Base-by-base conservation (phyloP, 2,329 filamentous ascomycete genomes). In the Penicillium palitans region DNA sequence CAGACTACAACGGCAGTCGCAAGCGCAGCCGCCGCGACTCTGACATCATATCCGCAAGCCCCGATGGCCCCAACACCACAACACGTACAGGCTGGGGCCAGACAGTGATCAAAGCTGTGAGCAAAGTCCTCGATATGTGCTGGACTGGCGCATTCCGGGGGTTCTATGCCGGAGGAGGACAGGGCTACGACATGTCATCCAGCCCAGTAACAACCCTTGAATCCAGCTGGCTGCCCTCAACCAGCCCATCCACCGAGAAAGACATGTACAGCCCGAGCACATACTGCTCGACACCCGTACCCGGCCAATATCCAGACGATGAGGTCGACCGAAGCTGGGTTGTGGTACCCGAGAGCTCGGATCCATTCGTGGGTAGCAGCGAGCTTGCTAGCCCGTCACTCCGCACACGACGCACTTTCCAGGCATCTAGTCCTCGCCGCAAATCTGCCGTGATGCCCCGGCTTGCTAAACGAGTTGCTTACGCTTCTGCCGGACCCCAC, bases 121-220 rank as follows among this genome's bases (percentile, higher is more conserved):
- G 90, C 19, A 93, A 88, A 68, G 86, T 96, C 0, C 92, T 91
- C 84, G 85, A 92, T 65, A 95, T 96, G 68, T 96, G 93, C 78
- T 90, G 81, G 72, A 74, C 79, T 4, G 79, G 72, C 25, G 85
- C 89, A 0, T 96, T 97, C 69, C 83, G 84, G 55, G 93, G 93
- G 0, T 97, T 97, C 73, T 87, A 93, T 61, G 91, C 93, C 13
- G 93, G 93, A 8, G 91, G 89, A 3, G 93, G 93, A 9, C 81
- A 80, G 59, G 87, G 86, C 27, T 96, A 93, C 69, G 78, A 83
- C 7, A 77, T 90, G 65, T 72, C 79, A 27, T 59, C 71, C 51
- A 70, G 62, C 44, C 55, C 60, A 35, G 50, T 59, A 52, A 50
- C 60, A 29, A 61, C 60, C 9, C 58, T 68, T 6, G 64, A 69